These are phyloP conservation scores for Colletotrichum theobromicola DNA, from an alignment of 2,329 filamentous ascomycete species.

Conservation along the genomic window DNA sequence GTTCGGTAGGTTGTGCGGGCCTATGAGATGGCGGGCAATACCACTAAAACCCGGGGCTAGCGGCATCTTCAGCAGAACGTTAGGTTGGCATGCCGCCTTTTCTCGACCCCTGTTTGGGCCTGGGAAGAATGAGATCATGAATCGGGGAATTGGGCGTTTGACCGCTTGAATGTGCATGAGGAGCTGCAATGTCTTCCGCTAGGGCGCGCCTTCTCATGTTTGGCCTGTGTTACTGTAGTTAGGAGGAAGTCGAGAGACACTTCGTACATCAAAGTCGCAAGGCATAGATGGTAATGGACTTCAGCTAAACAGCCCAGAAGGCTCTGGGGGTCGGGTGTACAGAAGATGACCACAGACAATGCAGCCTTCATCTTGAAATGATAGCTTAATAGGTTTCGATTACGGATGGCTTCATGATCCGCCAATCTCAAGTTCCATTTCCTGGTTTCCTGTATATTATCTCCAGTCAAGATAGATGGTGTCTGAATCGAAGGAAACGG, in stretches of 20 bases:
- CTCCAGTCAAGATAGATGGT: background rate
- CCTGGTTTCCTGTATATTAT: background rate
- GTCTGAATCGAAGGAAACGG: background rate
- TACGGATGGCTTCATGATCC: background rate
- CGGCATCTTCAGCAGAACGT: background rate
- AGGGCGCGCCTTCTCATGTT: conserved; percentile 6
- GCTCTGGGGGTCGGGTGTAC: background rate
- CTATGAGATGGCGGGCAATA: background rate
- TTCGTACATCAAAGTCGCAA: background rate
- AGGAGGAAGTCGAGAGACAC: background rate
- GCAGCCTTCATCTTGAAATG: background rate
- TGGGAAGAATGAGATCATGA: background rate
- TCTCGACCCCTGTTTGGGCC: background rate
- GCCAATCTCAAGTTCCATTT: background rate
- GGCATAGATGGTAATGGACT: background rate
- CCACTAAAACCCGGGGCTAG: conserved; percentile 10
- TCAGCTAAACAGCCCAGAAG: background rate
- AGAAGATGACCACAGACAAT: background rate
- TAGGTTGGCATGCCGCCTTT: background rate
- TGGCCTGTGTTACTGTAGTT: background rate
- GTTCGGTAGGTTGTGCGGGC: background rate
- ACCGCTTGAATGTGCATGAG: background rate
- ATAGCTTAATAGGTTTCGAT: background rate
- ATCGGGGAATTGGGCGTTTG: background rate
- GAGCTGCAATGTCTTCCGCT: background rate